These are phyloP conservation scores for Pseudogymnoascus sp. DNA, from an alignment of 2,329 filamentous ascomycete genomes.

Conservation along the genomic window DNA sequence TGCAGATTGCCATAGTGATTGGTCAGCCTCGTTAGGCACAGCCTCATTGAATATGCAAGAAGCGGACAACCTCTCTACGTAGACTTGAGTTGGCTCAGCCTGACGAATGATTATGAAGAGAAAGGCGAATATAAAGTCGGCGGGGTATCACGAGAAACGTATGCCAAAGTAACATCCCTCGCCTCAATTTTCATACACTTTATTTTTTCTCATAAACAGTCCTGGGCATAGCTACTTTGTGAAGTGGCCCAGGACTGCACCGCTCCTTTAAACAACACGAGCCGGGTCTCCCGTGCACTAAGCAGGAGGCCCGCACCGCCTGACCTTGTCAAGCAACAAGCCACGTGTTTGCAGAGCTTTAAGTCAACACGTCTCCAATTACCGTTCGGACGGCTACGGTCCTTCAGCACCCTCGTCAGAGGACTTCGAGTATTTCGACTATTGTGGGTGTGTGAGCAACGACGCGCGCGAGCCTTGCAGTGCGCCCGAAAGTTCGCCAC, in stretches of 20 bases:
- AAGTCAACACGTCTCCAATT: constrained; percentile 13
- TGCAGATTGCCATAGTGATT: too few species aligned
- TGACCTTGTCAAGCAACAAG: constrained; percentile 13
- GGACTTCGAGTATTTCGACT: constrained; percentile 11
- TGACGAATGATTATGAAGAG: too few species aligned
- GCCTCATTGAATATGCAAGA: too few species aligned
- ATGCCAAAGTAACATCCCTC: too few species aligned
- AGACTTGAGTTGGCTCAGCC: too few species aligned
- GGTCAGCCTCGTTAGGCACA: too few species aligned
- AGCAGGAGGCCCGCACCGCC: constrained; percentile 13
- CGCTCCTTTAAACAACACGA: constrained; percentile 9
- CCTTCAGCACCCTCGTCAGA: constrained; percentile 13
- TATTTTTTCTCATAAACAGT: background rate
- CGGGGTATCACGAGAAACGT: too few species aligned
- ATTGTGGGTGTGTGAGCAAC: constrained; percentile 10
- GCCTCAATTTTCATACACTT: too few species aligned
- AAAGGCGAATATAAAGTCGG: too few species aligned
- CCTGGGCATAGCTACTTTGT: constrained; percentile 13
- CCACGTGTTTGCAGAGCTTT: constrained; percentile 12
- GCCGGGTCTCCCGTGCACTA: constrained; percentile 12
- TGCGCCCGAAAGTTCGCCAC: constrained; percentile 10
- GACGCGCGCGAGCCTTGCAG: constrained; percentile 6
- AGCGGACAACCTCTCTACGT: too few species aligned
- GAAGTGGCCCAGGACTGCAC: constrained; percentile 13
- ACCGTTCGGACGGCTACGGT: constrained; percentile 8